Evolutionary conservation across 257 asterid genomes (phyloP).

Genomic region (Schizonepeta tenuifolia): DNA sequence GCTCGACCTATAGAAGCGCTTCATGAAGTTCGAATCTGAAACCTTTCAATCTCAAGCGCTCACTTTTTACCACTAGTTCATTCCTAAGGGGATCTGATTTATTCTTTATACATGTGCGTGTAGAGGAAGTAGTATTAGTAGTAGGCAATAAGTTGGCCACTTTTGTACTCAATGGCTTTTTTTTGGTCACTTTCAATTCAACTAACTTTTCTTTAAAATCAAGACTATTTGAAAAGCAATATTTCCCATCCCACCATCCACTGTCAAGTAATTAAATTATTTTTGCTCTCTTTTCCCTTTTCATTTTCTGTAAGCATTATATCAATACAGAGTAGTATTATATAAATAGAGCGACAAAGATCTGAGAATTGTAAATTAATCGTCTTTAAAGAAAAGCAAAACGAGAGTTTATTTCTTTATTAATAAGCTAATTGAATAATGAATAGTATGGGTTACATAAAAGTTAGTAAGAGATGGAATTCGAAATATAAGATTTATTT

Average conservation of each 20-base stretch:
- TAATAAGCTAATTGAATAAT: neutral
- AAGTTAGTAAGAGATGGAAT: neutral
- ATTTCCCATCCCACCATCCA: constrained; percentile 37
- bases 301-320: neutral
- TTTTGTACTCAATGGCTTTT: constrained; percentile 37
- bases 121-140: neutral
- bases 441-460: neutral
- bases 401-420: neutral
- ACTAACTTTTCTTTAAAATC: constrained; percentile 43
- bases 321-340: constrained; percentile 4
- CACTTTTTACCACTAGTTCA: no score
- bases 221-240: constrained; percentile 44
- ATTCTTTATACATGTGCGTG: neutral
- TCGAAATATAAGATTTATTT: neutral
- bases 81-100: no score
- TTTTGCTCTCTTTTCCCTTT: neutral
- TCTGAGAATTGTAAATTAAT: constrained; percentile 16
- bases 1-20: no score
- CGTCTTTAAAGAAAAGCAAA: constrained; percentile 26
- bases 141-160: constrained; percentile 43
- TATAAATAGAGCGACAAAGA: constrained; percentile 16
- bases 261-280: constrained; percentile 26
- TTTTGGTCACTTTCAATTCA: constrained; percentile 43
- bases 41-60: no score
- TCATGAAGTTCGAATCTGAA: no score